Evolutionary conservation across 495 filamentous ascomycete species (phyloP).

Genomic region (Talaromyces ruber): DNA sequence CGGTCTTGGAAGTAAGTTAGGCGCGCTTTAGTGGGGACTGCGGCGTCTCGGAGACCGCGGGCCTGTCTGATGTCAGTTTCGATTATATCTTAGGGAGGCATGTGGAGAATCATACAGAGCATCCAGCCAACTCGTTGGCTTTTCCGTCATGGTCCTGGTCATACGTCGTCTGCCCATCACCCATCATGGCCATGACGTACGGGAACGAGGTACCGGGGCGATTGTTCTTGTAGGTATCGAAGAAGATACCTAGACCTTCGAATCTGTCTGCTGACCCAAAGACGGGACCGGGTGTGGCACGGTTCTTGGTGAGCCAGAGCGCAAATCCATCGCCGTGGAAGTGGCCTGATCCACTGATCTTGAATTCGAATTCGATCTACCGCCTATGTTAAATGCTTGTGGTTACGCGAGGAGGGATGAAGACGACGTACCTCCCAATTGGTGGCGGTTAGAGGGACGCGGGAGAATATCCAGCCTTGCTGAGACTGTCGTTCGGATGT

Average conservation of each 20-base stretch:
- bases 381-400: conserved; percentile 4
- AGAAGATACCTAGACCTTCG: conserved; percentile 91
- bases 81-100: not conserved
- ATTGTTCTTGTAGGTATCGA: conserved; percentile 99
- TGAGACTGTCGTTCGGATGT: conserved; percentile 85
- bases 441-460: conserved; percentile 90
- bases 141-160: conserved; percentile 95
- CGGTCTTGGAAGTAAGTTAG: conserved; percentile 97
- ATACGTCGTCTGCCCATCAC: conserved; percentile 81
- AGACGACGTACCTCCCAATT: conserved; percentile 77
- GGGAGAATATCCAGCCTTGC: conserved; percentile 85
- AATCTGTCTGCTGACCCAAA: conserved; percentile 86
- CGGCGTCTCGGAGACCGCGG: conserved; percentile 73
- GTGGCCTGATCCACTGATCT: conserved; percentile 71
- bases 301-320: conserved; percentile 95
- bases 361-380: conserved; percentile 90
- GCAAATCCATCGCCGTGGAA: conserved; percentile 97
- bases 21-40: conserved; percentile 71
- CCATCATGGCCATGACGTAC: conserved; percentile 98
- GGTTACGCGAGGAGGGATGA: not conserved
- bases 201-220: conserved; percentile 91
- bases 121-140: conserved; percentile 84
- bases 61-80: conserved; percentile 37
- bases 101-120: conserved; percentile 54
- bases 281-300: conserved; percentile 70